Conservation (phyloP, 2,329 filamentous ascomycete genomes). For the Alternaria brassicicola region DNA sequence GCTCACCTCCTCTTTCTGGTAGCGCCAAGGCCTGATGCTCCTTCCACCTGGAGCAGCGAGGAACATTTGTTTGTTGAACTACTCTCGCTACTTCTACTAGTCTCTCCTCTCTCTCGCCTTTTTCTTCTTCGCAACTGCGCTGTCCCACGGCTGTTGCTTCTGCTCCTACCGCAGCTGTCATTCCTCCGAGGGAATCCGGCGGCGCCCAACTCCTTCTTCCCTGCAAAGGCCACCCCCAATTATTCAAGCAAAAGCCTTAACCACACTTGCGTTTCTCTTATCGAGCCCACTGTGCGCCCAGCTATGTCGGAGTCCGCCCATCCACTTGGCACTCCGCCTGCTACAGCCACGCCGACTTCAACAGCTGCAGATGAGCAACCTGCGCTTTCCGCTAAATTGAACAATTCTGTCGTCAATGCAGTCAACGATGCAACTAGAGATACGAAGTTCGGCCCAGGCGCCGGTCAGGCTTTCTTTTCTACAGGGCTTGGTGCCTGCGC, state of each 20-base stretch:
- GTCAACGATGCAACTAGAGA: conserved; percentile 2
- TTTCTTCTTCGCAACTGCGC: not conserved
- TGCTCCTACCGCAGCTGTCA: not conserved
- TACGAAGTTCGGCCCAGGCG: conserved; percentile 10
- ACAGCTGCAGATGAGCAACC: not conserved
- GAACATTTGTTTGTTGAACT: conserved; percentile 1
- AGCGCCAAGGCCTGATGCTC: conserved; percentile 4
- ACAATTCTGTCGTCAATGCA: conserved; percentile 13
- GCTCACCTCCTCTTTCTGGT: conserved; percentile 16
- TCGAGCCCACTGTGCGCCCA: not conserved
- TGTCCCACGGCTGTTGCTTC: not conserved
- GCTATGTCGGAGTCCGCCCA: not conserved
- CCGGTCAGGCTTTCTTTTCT: conserved; percentile 36
- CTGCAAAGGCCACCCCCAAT: not conserved
- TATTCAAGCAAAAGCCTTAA: not conserved
- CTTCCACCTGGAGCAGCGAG: conserved; percentile 9
- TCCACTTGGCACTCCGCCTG: not conserved
- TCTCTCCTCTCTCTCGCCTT: not conserved
- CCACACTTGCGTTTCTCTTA: conserved; percentile 3
- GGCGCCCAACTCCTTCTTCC: conserved; percentile 4
- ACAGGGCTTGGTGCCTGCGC: conserved; percentile 32
- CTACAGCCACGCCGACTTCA: not conserved
- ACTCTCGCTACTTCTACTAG: not conserved
- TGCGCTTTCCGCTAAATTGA: conserved; percentile 6
- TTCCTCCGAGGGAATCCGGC: conserved; percentile 12